These are phyloP conservation scores for Beauveria sp. DNA, from an alignment of 2,329 filamentous ascomycete genomes.

Conservation along the genomic window DNA sequence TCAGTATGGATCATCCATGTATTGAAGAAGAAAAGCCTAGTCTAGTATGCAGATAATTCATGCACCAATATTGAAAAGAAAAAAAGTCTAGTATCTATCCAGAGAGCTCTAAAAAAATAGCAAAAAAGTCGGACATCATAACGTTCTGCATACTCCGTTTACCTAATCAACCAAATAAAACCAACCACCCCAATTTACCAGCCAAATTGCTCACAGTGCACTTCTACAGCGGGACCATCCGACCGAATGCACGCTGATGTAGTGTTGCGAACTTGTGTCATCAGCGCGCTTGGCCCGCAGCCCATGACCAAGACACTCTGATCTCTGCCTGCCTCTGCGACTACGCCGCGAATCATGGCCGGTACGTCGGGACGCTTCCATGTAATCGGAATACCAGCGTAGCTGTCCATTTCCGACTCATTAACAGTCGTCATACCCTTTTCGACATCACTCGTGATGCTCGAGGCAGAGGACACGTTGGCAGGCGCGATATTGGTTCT, in stretches of 20 bases:
- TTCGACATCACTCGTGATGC: not conserved
- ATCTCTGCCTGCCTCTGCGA: constrained; percentile 20
- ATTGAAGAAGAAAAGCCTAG: too few relatives aligned
- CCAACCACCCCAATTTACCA: constrained; percentile 24
- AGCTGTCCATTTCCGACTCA: not conserved
- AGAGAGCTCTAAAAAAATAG: not conserved
- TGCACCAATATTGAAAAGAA: too few relatives aligned
- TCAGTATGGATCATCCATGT: too few relatives aligned
- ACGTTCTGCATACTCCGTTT: not conserved
- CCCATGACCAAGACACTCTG: constrained; percentile 35
- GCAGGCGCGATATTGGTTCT: not conserved
- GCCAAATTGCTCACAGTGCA: constrained; percentile 42
- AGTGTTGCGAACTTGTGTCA: constrained; percentile 33
- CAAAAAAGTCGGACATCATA: not conserved
- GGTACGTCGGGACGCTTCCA: constrained; percentile 31
- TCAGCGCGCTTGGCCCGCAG: constrained; percentile 38
- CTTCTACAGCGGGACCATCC: constrained; percentile 35
- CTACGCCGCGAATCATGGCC: constrained; percentile 24
- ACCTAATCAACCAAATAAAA: not conserved
- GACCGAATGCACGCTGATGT: constrained; percentile 30
- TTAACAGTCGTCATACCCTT: not conserved
- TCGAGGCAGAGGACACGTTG: not conserved
- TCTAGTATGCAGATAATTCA: too few relatives aligned
- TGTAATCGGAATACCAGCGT: constrained; percentile 19
- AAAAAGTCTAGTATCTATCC: not conserved